These are phyloP conservation scores for Pigoraptor vietnamica DNA, from an alignment of 78 protist species.

Conservation along the genomic window DNA sequence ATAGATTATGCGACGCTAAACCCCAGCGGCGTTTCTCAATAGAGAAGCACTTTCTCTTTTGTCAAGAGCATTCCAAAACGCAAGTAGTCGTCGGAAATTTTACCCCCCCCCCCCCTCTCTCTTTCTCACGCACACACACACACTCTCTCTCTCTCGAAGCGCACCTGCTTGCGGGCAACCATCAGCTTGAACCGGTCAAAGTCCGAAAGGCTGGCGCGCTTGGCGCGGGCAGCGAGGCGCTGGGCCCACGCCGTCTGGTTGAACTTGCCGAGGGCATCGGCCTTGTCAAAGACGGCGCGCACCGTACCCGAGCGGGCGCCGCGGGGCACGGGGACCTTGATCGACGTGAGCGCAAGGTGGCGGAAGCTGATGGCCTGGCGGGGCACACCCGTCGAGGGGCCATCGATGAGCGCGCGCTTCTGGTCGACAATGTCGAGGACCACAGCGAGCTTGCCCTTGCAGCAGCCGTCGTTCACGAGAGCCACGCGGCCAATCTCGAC, in stretches of 20 bases:
- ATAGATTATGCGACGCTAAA: too few relatives aligned
- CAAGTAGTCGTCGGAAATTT: too few relatives aligned
- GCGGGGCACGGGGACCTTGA: background rate
- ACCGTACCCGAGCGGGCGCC: background rate
- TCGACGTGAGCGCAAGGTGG: conserved; percentile 27
- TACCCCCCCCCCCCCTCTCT: too few relatives aligned
- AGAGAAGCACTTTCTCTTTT: too few relatives aligned
- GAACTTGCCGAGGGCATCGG: conserved; percentile 21
- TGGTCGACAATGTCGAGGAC: conserved; percentile 43
- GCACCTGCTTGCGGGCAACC: conserved; percentile 20
- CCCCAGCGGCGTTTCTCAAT: too few relatives aligned
- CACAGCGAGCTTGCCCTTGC: conserved; percentile 7
- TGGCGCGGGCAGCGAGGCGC: background rate
- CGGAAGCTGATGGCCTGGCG: conserved; percentile 26
- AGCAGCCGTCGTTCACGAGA: conserved; percentile 36
- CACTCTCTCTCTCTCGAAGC: background rate
- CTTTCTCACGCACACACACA: too few relatives aligned
- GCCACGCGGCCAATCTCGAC: conserved; percentile 50
- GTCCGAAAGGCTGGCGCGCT: conserved; percentile 33
- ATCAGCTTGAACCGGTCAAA: conserved; percentile 44
- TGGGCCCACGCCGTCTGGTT: conserved; percentile 5
- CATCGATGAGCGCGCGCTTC: conserved; percentile 41
- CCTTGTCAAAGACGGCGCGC: background rate
- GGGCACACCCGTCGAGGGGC: conserved; percentile 2
- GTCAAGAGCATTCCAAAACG: too few relatives aligned